These are phyloP conservation scores for Kondoa malvinella DNA, from an alignment of 768 basidiomycete genomes.

Conservation along the genomic window DNA sequence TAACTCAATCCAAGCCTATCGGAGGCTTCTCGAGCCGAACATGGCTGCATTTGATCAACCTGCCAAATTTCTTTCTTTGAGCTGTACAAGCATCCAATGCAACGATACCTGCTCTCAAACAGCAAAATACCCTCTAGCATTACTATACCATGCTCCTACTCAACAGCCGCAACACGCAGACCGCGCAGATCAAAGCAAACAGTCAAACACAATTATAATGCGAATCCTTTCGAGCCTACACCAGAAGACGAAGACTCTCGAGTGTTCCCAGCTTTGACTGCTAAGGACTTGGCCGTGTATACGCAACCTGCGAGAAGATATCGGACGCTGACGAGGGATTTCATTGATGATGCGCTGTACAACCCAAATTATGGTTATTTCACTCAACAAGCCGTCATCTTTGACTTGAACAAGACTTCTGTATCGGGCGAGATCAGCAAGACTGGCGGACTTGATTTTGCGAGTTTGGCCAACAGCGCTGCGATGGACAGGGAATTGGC, in stretches of 20 bases:
- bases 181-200: not conserved
- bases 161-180: not conserved
- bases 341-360: constrained; percentile 89
- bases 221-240: constrained; percentile 35
- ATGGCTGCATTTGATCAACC: no score
- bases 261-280: constrained; percentile 45
- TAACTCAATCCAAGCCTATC: no score
- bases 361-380: constrained; percentile 98
- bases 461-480: constrained; percentile 10
- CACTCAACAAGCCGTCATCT: constrained; percentile 77
- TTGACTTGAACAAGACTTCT: constrained; percentile 34
- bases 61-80: no score
- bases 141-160: not conserved
- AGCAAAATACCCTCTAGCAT: no score
- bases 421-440: not conserved
- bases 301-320: constrained; percentile 55
- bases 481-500: constrained; percentile 12
- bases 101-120: no score
- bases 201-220: constrained; percentile 53
- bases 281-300: constrained; percentile 47
- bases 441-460: not conserved
- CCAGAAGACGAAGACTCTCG: constrained; percentile 14
- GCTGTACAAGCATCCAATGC: no score
- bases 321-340: constrained; percentile 89
- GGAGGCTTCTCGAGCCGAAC: no score